Percentiles rank a stretch among this genome's conserved stretches.
phyloP scores from a whole-genome alignment of 202 grass and related monocot species.

The Schoenoplectus tabernaemontani region DNA sequence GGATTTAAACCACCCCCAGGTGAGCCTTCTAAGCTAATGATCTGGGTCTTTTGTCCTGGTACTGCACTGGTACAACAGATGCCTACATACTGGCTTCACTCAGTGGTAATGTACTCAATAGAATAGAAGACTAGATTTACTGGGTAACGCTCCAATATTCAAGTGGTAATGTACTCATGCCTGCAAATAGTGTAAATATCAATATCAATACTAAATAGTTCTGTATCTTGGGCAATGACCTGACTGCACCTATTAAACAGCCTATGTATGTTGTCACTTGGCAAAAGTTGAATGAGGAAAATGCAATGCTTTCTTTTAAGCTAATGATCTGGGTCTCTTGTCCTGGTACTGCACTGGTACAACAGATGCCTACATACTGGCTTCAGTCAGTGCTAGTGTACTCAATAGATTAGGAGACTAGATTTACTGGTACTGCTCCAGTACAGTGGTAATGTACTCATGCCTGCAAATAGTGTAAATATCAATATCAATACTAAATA shows the following conservation, averaged over 20 bases:
- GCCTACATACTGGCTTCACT: too few species aligned
- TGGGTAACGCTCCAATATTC: background rate
- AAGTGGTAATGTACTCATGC: background rate
- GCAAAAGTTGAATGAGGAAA: too few species aligned
- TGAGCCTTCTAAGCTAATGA: background rate
- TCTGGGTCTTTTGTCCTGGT: background rate
- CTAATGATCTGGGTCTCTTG: too few species aligned
- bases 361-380: background rate
- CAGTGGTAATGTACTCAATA: background rate
- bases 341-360: too few species aligned
- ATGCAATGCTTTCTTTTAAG: too few species aligned
- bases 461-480: background rate
- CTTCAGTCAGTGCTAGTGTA: background rate
- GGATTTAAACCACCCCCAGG: conserved; percentile 69
- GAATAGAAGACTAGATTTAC: background rate
- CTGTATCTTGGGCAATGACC: background rate
- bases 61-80: too few species aligned
- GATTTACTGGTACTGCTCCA: background rate
- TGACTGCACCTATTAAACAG: background rate
- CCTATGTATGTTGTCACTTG: too few species aligned
- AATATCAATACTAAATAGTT: background rate
- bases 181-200: background rate
- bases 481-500: background rate
- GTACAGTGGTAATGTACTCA: background rate
- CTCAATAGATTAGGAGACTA: background rate